phyloP scores from a whole-genome alignment of 2,329 filamentous ascomycete species.

The Pseudofabraea citricarpa region DNA sequence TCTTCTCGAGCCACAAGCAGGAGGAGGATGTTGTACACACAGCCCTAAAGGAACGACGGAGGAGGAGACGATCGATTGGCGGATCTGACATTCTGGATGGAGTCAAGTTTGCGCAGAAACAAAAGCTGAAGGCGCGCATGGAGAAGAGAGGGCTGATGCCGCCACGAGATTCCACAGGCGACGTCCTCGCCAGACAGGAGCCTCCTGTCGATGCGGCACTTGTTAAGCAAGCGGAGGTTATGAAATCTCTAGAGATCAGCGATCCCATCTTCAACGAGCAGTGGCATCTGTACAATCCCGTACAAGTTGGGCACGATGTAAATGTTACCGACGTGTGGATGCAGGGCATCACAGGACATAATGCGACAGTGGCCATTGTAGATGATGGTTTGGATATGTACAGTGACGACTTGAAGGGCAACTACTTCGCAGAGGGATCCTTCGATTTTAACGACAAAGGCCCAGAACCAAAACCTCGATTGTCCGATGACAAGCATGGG shows the following conservation, averaged over 20 bases:
- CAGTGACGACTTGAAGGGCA: slow-evolving; percentile 84
- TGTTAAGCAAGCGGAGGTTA: slow-evolving; percentile 54
- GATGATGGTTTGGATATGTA: slow-evolving; percentile 97
- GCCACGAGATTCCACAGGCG: slow-evolving; percentile 14
- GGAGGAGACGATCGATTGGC: slow-evolving; percentile 55
- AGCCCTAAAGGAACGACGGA: slow-evolving; percentile 44
- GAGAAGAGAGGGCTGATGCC: slow-evolving; percentile 43
- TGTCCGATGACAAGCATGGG: slow-evolving; percentile 83
- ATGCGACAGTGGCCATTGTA: slow-evolving; percentile 86
- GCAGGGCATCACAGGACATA: slow-evolving; percentile 84
- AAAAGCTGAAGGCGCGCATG: slow-evolving; percentile 55
- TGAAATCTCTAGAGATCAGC: slow-evolving; percentile 63
- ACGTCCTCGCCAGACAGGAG: slow-evolving; percentile 15
- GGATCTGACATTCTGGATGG: slow-evolving; percentile 61
- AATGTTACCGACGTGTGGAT: slow-evolving; percentile 95
- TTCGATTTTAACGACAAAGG: slow-evolving; percentile 92
- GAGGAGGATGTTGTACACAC: slow-evolving; percentile 53
- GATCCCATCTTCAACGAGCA: slow-evolving; percentile 93
- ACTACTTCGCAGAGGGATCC: slow-evolving; percentile 89
- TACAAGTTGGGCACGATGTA: slow-evolving; percentile 81
- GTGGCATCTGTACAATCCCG: slow-evolving; percentile 89
- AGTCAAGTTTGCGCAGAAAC: slow-evolving; percentile 77
- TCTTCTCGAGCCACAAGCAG: slow-evolving; percentile 70
- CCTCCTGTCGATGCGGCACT: slow-evolving; percentile 36
- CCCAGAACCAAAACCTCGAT: slow-evolving; percentile 72